Evolutionary conservation across 2,329 filamentous ascomycete species (phyloP).

Genomic region (Exophiala sideris): DNA sequence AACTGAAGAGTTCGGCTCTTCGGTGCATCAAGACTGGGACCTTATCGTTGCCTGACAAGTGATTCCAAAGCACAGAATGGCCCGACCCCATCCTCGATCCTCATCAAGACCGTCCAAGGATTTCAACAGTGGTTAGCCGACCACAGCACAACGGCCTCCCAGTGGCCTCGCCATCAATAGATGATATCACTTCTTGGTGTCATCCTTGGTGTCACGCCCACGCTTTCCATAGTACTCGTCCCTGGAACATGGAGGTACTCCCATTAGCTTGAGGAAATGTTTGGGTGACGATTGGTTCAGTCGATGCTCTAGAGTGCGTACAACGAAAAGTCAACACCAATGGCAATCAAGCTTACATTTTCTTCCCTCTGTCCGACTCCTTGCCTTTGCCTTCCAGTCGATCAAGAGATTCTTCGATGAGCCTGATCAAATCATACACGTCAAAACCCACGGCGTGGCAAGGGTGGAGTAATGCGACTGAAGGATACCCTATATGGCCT

Average conservation of each 20-base stretch:
- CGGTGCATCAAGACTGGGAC: no score
- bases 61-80: no score
- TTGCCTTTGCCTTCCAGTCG: slow-evolving; percentile 42
- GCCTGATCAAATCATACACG: background rate
- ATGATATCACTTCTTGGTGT: background rate
- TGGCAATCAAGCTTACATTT: slow-evolving; percentile 32
- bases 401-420: slow-evolving; percentile 47
- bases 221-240: slow-evolving; percentile 31
- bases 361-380: slow-evolving; percentile 35
- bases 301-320: no score
- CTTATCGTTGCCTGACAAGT: no score
- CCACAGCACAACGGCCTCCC: no score
- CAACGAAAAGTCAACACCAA: no score
- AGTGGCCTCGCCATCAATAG: no score
- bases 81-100: no score
- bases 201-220: slow-evolving; percentile 28
- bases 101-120: no score
- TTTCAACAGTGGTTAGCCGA: no score
- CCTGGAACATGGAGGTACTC: slow-evolving; percentile 11
- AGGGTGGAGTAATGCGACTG: background rate
- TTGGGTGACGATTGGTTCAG: background rate
- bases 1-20: no score
- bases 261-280: background rate
- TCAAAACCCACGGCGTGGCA: background rate
- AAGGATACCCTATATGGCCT: slow-evolving; percentile 41